Evolutionary conservation across 345 rosid genomes (phyloP).

Genomic region (Brassica napus): DNA sequence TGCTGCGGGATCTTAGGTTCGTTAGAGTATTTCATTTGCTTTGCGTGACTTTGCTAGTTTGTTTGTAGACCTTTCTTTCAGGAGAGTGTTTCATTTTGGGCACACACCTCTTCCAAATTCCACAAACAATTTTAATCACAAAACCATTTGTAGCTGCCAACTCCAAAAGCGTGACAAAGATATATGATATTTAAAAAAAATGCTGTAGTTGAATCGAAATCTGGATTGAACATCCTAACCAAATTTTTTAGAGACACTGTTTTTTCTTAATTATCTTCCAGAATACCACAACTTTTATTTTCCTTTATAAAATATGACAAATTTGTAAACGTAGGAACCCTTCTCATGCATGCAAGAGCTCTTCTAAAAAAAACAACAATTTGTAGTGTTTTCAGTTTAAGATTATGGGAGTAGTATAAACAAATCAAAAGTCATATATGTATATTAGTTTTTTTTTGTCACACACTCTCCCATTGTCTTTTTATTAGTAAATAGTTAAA

Average conservation of each 20-base stretch:
- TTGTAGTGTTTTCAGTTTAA: background rate
- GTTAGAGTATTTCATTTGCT: constrained; percentile 7
- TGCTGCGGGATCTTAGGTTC: constrained; percentile 30
- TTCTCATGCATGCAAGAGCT: background rate
- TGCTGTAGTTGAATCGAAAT: background rate
- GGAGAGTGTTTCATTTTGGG: constrained; percentile 21
- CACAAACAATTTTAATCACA: constrained; percentile 6
- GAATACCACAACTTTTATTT: background rate
- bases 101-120: constrained; percentile 10
- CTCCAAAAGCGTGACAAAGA: constrained; percentile 22
- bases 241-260: background rate
- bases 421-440: background rate
- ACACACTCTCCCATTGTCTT: background rate
- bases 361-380: background rate
- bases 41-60: constrained; percentile 40
- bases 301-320: background rate
- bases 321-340: background rate
- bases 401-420: background rate
- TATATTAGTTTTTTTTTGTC: background rate
- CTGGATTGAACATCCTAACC: background rate
- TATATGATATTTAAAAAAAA: background rate
- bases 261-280: background rate
- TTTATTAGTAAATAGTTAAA: background rate
- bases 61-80: constrained; percentile 16
- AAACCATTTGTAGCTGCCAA: constrained; percentile 10